Evolutionary conservation across 441 rosid species (phyloP).

Genomic region (Sinapis alba): DNA sequence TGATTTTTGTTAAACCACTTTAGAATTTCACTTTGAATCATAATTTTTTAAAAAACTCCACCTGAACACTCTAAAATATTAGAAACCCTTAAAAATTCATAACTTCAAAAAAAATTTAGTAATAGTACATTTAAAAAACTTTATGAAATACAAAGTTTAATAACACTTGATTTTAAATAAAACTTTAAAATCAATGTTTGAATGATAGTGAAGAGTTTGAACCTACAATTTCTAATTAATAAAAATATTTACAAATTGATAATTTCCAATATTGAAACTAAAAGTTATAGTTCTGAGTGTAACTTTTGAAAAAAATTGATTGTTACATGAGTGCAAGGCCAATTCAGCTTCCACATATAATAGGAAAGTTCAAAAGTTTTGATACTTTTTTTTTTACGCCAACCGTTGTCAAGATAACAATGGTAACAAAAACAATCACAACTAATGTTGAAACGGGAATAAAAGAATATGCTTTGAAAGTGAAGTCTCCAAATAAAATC

Average conservation of each 20-base stretch:
- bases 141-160: too few relatives aligned
- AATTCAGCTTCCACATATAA: background rate
- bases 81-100: too few relatives aligned
- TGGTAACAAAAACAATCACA: background rate
- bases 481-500: slow-evolving; percentile 17
- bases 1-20: too few relatives aligned
- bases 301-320: background rate
- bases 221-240: background rate
- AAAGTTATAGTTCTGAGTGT: background rate
- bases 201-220: too few relatives aligned
- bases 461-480: slow-evolving; percentile 38
- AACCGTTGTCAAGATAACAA: background rate
- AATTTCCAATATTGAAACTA: background rate
- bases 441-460: slow-evolving; percentile 20
- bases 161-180: too few relatives aligned
- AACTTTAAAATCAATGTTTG: too few relatives aligned
- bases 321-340: background rate
- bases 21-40: too few relatives aligned
- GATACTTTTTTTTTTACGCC: background rate
- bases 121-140: too few relatives aligned
- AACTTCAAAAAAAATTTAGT: too few relatives aligned
- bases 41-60: too few relatives aligned
- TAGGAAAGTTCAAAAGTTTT: slow-evolving; percentile 7
- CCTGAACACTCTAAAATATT: too few relatives aligned
- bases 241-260: background rate